phyloP scores from a whole-genome alignment of 106 monocot genomes.

The Phalaenopsis equestris region DNA sequence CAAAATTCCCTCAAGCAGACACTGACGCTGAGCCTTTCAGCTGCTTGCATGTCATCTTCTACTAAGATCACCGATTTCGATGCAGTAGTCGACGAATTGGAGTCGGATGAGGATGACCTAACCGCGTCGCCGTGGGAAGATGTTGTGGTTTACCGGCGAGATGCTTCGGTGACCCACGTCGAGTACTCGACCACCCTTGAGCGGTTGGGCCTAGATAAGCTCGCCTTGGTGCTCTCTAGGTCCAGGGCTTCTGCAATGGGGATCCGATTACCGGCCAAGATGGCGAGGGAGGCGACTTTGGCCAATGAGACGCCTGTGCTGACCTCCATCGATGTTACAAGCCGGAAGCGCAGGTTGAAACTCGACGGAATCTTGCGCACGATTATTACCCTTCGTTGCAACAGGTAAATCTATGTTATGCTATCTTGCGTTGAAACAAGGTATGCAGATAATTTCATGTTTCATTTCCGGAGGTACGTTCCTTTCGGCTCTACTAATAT shows the following conservation, averaged over 20 bases:
- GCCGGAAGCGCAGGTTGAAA: constrained; percentile 68
- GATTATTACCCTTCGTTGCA: constrained; percentile 80
- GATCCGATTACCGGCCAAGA: constrained; percentile 30
- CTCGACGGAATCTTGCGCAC: constrained; percentile 90
- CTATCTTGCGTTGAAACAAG: not conserved
- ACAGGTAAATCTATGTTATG: constrained; percentile 32
- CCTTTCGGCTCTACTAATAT: no score
- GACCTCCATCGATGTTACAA: constrained; percentile 62
- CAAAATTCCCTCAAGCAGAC: constrained; percentile 5
- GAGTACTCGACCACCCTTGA: constrained; percentile 85
- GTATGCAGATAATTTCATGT: not conserved
- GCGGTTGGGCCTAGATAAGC: constrained; percentile 58
- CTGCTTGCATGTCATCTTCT: not conserved
- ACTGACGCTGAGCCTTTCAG: not conserved
- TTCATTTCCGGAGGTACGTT: not conserved
- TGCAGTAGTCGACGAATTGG: not conserved
- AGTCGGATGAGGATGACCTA: constrained; percentile 19
- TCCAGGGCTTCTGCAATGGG: constrained; percentile 82
- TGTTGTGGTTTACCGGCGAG: constrained; percentile 72
- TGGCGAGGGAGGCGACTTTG: constrained; percentile 9
- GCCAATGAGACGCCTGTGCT: constrained; percentile 60
- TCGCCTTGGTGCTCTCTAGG: constrained; percentile 44
- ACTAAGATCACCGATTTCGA: constrained; percentile 17
- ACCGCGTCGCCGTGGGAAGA: constrained; percentile 82
- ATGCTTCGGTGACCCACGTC: constrained; percentile 58